Conservation (phyloP, 495 filamentous ascomycete genomes). For the Penicillium egyptiacum region DNA sequence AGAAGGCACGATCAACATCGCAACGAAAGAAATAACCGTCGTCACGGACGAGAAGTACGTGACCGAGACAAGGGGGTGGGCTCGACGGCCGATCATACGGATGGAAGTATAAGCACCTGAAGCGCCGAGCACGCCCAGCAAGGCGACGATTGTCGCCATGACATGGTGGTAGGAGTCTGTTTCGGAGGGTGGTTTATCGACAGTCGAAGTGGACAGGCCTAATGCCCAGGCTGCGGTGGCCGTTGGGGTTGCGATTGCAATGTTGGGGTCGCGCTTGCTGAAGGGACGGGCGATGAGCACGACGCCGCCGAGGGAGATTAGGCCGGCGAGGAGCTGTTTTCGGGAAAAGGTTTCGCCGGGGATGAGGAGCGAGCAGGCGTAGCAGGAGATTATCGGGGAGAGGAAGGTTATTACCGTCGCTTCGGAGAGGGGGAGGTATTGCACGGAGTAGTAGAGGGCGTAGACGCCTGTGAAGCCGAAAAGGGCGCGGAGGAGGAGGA, state of each 20-base stretch:
- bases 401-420: conserved; percentile 94
- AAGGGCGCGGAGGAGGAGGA: conserved; percentile 69
- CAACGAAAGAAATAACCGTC: conserved; percentile 62
- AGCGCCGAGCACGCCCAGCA: conserved; percentile 78
- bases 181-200: conserved; percentile 28
- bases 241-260: not conserved
- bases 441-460: conserved; percentile 76
- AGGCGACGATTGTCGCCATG: conserved; percentile 67
- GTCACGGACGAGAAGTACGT: conserved; percentile 80
- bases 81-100: conserved; percentile 78
- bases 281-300: conserved; percentile 80
- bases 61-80: conserved; percentile 81
- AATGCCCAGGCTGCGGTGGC: conserved; percentile 6
- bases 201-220: conserved; percentile 13
- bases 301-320: conserved; percentile 78
- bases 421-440: conserved; percentile 85
- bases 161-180: conserved; percentile 62
- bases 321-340: conserved; percentile 70
- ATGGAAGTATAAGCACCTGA: conserved; percentile 78
- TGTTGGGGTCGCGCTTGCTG: conserved; percentile 21
- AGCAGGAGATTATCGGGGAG: conserved; percentile 77
- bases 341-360: conserved; percentile 74
- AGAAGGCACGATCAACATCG: conserved; percentile 57
- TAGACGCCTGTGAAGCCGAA: conserved; percentile 86
- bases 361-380: conserved; percentile 74